These are phyloP conservation scores for Sequoia sempervirens DNA, from an alignment of 75 land plant genomes.

Conservation along the genomic window DNA sequence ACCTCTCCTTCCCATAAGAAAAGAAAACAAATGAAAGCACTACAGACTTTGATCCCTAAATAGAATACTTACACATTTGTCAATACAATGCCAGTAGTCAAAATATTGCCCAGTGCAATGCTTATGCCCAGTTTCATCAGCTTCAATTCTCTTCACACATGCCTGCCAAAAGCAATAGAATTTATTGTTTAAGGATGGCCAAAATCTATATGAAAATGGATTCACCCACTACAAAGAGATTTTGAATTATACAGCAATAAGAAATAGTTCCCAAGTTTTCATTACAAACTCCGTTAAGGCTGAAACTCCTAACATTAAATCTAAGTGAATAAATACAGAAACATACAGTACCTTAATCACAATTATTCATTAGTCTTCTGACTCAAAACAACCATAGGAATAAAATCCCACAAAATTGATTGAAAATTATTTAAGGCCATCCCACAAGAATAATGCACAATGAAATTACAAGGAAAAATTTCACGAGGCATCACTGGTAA, in stretches of 20 bases:
- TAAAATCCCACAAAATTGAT: neutral
- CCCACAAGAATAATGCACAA: neutral
- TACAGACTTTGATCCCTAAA: neutral
- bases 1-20: neutral
- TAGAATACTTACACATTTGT: conserved; percentile 56
- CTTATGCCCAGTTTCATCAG: conserved; percentile 64
- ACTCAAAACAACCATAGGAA: neutral
- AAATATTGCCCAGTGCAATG: conserved; percentile 86
- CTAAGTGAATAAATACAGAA: neutral
- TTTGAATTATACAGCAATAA: neutral
- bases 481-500: neutral
- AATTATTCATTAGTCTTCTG: neutral
- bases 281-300: neutral
- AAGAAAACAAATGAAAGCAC: neutral
- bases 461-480: no score
- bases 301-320: neutral
- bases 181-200: neutral
- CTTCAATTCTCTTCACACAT: conserved; percentile 60
- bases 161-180: conserved; percentile 29
- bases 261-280: neutral
- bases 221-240: neutral
- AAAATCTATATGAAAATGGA: neutral
- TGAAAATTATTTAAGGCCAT: neutral
- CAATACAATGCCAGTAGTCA: conserved; percentile 77
- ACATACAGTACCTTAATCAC: neutral